Evolutionary conservation across 169 alveolate genomes (phyloP), one percentile per base, ranked within the genome.

Genomic region (Cryptosporidium tyzzeri): DNA sequence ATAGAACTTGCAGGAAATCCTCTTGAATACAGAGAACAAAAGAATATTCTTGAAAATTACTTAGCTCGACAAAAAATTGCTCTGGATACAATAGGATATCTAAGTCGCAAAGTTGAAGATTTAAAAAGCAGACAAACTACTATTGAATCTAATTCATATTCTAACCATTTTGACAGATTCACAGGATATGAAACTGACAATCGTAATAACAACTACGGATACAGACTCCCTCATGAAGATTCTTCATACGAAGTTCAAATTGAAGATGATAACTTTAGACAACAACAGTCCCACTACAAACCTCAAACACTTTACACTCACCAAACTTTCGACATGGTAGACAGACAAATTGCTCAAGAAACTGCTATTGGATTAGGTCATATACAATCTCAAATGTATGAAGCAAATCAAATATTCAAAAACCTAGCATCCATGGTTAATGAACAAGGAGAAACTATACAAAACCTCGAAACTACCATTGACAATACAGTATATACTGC

Each of bases 271-370:
- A 8, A n/a, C 67, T 55, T 23, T 55, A 55, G 67, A 21, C 67
- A 55, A 26, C 67, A 55, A 26, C 67, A n/a, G 37, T 8, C 67
- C 2, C 67, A n/a, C 35, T 55, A 55, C 35, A 55, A 2, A 21
- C 23, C 67, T 55, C 3, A 37, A 1, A 55, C 23, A 6, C 29
- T 6, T 0, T n/a, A n/a, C 67, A 21, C 8, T 55, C 21, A 51
- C 10, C 45, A 51, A 58, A 21, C 33, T 33, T 55, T 53, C 35
- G 59, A 73, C 23, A 35, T 31, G 31, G 70, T 73, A 1, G 86
- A 73, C 65, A 41, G 59, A n/a, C 86, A 73, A 73, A 73, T 73
- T n/a, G 86, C 86, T 18, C 86, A 51, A 33, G 86, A 73, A 53
- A 73, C 86, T 35, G 86, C 86, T 3, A 14, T 73, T 9, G 71